Evolutionary conservation across 331 rosid species (phyloP).

Genomic region (Acacia pycnantha): DNA sequence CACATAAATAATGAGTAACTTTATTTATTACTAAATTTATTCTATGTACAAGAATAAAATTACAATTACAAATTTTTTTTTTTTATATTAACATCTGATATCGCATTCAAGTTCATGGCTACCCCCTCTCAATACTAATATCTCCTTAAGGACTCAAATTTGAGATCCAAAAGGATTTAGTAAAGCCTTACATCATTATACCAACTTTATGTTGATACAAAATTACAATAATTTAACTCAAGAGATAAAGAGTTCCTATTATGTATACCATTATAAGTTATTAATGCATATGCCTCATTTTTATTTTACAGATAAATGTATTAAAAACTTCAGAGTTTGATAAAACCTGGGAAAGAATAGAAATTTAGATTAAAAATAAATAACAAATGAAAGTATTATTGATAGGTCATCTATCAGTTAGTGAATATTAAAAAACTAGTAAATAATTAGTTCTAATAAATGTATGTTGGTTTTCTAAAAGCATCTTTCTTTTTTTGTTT

Average conservation of each 20-base stretch:
- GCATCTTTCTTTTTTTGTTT: too few relatives aligned
- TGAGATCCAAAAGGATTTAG: accelerated
- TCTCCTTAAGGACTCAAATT: too few relatives aligned
- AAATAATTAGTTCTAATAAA: too few relatives aligned
- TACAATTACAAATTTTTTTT: too few relatives aligned
- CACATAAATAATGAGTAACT: not conserved
- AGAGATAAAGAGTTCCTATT: not conserved
- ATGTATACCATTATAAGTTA: not conserved
- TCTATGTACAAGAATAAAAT: not conserved
- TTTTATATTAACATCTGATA: too few relatives aligned
- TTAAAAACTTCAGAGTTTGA: not conserved
- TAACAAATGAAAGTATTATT: too few relatives aligned
- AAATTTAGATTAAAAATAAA: not conserved
- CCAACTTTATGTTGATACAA: not conserved
- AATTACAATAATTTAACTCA: not conserved
- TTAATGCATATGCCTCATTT: not conserved
- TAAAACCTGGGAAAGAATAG: not conserved
- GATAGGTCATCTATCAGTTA: too few relatives aligned
- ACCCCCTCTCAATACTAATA: too few relatives aligned
- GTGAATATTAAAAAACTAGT: too few relatives aligned
- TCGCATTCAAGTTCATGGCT: too few relatives aligned
- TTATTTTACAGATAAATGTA: not conserved
- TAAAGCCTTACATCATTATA: accelerated
- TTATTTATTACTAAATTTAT: too few relatives aligned
- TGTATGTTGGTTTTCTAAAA: too few relatives aligned